Percentiles rank a stretch among this genome's conserved stretches.
Evolutionary conservation across 176 grass and related monocot species (phyloP).

Genomic region (Rhipidocladum racemiflorum): DNA sequence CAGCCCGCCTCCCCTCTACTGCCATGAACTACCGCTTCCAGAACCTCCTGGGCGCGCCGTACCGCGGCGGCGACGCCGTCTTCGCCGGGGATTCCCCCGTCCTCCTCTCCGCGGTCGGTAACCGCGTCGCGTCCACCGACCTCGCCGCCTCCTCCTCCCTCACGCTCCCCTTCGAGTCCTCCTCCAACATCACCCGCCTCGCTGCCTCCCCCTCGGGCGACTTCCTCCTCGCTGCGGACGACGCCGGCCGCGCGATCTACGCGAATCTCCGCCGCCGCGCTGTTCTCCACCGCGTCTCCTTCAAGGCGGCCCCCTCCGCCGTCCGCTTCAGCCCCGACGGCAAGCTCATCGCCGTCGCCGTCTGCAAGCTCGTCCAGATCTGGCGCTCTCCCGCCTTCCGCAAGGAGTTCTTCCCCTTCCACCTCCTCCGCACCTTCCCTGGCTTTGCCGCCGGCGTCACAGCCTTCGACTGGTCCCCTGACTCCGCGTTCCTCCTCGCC

Average conservation of each 20-base stretch:
- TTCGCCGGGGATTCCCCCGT: slow-evolving; percentile 57
- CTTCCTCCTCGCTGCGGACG: slow-evolving; percentile 63
- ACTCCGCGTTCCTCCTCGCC: slow-evolving; percentile 73
- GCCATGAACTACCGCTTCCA: slow-evolving; percentile 96
- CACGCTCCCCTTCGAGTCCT: slow-evolving; percentile 85
- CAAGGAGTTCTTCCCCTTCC: slow-evolving; percentile 89
- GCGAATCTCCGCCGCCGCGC: slow-evolving; percentile 70
- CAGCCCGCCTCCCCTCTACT: not conserved
- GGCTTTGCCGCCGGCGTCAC: slow-evolving; percentile 72
- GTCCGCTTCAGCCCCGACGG: slow-evolving; percentile 77
- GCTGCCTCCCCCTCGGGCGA: slow-evolving; percentile 61
- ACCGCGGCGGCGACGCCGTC: slow-evolving; percentile 85
- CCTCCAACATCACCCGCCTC: slow-evolving; percentile 66
- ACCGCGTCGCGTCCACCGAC: slow-evolving; percentile 76
- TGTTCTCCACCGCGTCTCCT: slow-evolving; percentile 75
- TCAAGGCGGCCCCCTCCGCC: slow-evolving; percentile 62
- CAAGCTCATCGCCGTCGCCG: slow-evolving; percentile 65
- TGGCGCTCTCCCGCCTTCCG: slow-evolving; percentile 88
- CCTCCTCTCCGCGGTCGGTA: slow-evolving; percentile 74
- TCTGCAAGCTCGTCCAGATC: slow-evolving; percentile 82
- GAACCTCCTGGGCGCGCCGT: slow-evolving; percentile 88
- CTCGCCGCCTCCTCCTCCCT: slow-evolving; percentile 61
- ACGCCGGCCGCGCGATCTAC: slow-evolving; percentile 52
- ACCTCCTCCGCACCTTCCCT: slow-evolving; percentile 74
- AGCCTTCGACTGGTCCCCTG: slow-evolving; percentile 85